phyloP scores from a whole-genome alignment of 2,329 filamentous ascomycete species.

The Dryadomyces quercus-mongolicae region DNA sequence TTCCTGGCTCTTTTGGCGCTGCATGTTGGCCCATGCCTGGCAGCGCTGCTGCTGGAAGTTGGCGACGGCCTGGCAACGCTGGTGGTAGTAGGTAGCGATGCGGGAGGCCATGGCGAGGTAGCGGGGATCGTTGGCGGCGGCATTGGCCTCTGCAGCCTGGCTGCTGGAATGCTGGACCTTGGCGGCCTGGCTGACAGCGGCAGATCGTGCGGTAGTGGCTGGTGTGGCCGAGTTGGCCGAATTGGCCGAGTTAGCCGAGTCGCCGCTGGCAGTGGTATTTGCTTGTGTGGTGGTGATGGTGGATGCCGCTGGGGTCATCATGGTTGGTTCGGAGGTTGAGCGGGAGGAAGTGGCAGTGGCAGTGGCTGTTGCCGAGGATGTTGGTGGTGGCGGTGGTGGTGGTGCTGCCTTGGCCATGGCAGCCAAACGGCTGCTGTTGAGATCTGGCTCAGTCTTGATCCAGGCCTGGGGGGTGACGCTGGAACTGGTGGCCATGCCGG shows the following conservation, averaged over 20 bases:
- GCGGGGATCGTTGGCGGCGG: slow-evolving; percentile 22
- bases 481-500: neutral
- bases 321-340: neutral
- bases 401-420: neutral
- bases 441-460: neutral
- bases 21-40: slow-evolving; percentile 33
- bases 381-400: neutral
- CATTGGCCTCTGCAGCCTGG: neutral
- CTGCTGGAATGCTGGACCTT: neutral
- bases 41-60: slow-evolving; percentile 35
- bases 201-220: neutral
- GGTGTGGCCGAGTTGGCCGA: too few species aligned
- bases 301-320: neutral
- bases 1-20: slow-evolving; percentile 34
- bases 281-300: slow-evolving; percentile 2
- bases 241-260: too few species aligned
- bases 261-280: neutral
- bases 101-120: slow-evolving; percentile 33
- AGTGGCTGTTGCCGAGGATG: neutral
- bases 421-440: neutral
- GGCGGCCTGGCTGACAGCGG: neutral
- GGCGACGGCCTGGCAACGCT: slow-evolving; percentile 32
- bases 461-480: neutral
- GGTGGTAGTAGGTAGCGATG: slow-evolving; percentile 36
- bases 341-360: neutral